phyloP scores from a whole-genome alignment of 306 rosid species.

The Betula pendula region DNA sequence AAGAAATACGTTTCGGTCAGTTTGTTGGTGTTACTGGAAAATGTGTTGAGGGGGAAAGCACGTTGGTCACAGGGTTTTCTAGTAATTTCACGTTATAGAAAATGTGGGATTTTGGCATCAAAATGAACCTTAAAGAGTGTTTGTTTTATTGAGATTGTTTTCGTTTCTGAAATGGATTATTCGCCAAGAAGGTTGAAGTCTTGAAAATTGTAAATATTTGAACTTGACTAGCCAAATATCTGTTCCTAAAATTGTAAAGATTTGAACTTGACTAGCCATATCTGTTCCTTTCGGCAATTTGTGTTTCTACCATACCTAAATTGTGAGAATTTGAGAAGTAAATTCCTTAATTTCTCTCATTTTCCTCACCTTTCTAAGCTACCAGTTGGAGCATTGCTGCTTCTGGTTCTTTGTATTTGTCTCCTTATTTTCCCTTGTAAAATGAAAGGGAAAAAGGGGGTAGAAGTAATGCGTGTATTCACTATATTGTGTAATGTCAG shows the following conservation, averaged over 20 bases:
- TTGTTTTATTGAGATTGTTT: neutral
- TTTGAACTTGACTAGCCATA: no score
- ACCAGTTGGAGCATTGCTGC: no score
- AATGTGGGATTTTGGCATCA: slow-evolving; percentile 4
- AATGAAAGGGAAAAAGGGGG: no score
- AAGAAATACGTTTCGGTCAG: neutral
- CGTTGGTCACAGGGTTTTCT: no score
- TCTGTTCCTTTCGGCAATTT: no score
- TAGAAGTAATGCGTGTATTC: neutral
- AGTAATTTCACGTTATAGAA: neutral
- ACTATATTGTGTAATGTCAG: no score
- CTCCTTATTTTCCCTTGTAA: no score
- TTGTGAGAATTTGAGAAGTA: neutral
- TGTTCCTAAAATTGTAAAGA: no score
- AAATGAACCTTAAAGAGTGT: neutral
- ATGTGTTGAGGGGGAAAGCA: neutral
- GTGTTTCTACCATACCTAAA: slow-evolving; percentile 4
- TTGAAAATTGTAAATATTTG: neutral
- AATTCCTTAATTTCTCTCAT: neutral
- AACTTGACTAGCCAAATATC: neutral
- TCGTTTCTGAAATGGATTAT: neutral
- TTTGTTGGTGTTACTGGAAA: neutral
- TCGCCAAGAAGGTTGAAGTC: neutral
- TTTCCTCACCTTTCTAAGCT: neutral
- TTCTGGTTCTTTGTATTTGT: no score